A percentile compares a stretch with the other conserved stretches of the same genome.
These are phyloP conservation scores for Atkinsonella hypoxylon DNA, from an alignment of 2,329 filamentous ascomycete species.

Conservation along the genomic window DNA sequence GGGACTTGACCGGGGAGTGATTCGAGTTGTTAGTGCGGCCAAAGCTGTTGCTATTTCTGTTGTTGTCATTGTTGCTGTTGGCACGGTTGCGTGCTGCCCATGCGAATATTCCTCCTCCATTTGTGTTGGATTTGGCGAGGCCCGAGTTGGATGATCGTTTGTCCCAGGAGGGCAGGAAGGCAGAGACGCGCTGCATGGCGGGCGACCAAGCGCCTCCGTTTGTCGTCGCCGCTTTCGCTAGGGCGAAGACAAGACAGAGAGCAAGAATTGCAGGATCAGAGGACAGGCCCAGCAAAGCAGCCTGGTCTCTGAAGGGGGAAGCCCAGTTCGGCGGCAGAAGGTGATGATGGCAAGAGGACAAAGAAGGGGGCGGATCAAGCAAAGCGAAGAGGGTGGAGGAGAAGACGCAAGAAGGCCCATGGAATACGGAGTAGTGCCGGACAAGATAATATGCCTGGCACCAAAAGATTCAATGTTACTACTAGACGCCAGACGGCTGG, in stretches of 20 bases:
- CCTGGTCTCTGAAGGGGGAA: constrained; percentile 4
- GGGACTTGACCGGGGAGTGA: constrained; percentile 8
- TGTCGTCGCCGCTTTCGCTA: constrained; percentile 21
- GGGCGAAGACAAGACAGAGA: constrained; percentile 22
- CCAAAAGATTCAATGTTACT: too few species aligned
- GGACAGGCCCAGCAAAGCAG: constrained; percentile 10
- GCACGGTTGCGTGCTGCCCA: constrained; percentile 38
- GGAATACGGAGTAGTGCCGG: neutral
- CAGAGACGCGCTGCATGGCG: constrained; percentile 32
- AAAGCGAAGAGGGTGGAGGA: neutral
- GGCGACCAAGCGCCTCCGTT: constrained; percentile 22
- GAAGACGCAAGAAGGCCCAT: too few species aligned
- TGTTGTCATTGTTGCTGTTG: constrained; percentile 9
- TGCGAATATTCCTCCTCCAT: constrained; percentile 23
- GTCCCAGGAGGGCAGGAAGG: constrained; percentile 33
- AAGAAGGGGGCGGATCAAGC: neutral
- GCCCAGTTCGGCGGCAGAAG: neutral
- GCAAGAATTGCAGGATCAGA: constrained; percentile 13
- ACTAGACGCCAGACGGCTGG: too few species aligned
- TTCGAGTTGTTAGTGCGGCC: neutral
- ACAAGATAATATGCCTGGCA: too few species aligned
- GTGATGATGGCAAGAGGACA: neutral
- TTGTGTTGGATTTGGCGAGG: constrained; percentile 14
- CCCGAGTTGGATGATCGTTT: constrained; percentile 25
- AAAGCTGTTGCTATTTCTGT: constrained; percentile 2